A percentile compares a stretch with the other conserved stretches of the same genome.
Evolutionary conservation across 2,329 filamentous ascomycete species (phyloP).

Genomic region (Colletotrichum godetiae): DNA sequence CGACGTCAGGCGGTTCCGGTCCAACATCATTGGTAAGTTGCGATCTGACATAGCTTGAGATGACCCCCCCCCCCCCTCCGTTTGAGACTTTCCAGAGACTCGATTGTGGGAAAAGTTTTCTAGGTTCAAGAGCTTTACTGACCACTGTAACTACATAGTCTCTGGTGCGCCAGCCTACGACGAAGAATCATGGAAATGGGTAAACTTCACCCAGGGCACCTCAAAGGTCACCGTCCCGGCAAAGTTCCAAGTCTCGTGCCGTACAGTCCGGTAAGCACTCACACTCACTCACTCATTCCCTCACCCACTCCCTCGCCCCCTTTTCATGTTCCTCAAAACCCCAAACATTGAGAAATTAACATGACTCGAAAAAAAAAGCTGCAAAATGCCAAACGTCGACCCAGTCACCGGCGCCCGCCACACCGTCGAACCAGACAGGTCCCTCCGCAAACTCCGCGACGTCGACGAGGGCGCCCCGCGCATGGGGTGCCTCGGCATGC

Average conservation of each 20-base stretch:
- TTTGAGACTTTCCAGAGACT: too few species aligned
- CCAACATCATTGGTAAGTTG: slow-evolving; percentile 74
- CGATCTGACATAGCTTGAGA: not conserved
- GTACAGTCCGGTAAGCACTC: slow-evolving; percentile 67
- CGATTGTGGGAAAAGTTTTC: too few species aligned
- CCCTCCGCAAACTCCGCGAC: slow-evolving; percentile 67
- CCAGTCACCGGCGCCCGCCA: slow-evolving; percentile 69
- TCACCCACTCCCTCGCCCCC: too few species aligned
- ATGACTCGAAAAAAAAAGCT: slow-evolving; percentile 49
- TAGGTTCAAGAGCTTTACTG: not conserved
- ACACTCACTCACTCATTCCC: not conserved
- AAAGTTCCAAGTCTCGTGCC: slow-evolving; percentile 68
- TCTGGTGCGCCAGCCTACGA: slow-evolving; percentile 72
- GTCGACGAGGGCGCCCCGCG: slow-evolving; percentile 70
- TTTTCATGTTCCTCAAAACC: too few species aligned
- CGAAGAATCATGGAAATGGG: slow-evolving; percentile 76
- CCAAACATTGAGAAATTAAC: too few species aligned
- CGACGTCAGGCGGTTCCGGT: slow-evolving; percentile 73
- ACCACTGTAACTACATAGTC: slow-evolving; percentile 50
- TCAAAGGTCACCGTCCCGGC: slow-evolving; percentile 57
- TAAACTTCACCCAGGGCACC: slow-evolving; percentile 62
- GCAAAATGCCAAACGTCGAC: slow-evolving; percentile 78
- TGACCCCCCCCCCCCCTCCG: not conserved
- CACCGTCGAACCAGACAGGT: slow-evolving; percentile 65
- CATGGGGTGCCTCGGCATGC: slow-evolving; percentile 72